These are phyloP conservation scores for Pythium coloratum DNA, from an alignment of 352 stramenopile genomes.

Conservation along the genomic window DNA sequence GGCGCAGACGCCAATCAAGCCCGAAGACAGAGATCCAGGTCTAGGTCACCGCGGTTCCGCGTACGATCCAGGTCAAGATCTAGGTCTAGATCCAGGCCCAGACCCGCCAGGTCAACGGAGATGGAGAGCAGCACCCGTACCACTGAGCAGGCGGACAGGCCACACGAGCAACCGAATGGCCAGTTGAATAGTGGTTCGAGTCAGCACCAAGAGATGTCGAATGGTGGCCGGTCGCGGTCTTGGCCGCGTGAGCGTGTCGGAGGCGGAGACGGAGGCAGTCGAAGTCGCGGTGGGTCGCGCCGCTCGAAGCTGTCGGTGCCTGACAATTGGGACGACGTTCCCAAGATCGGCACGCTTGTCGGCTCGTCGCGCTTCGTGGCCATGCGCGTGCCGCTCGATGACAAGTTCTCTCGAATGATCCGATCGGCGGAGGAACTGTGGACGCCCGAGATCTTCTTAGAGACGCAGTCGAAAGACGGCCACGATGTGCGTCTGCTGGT, in stretches of 20 bases:
- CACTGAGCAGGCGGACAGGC: neutral
- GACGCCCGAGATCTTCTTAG: slow-evolving; percentile 56
- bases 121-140: neutral
- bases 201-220: neutral
- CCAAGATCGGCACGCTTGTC: slow-evolving; percentile 69
- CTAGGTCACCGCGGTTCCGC: neutral
- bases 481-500: slow-evolving; percentile 69
- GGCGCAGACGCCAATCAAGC: neutral
- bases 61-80: slow-evolving; percentile 8
- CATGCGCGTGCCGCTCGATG: slow-evolving; percentile 71
- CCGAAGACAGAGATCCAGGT: slow-evolving; percentile 1
- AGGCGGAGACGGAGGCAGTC: neutral
- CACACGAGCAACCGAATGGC: neutral
- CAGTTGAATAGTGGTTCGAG: neutral
- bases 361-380: slow-evolving; percentile 56
- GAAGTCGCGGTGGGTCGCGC: neutral
- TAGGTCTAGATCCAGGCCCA: slow-evolving; percentile 9
- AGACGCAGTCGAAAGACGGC: slow-evolving; percentile 35
- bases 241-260: neutral
- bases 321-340: slow-evolving; percentile 80
- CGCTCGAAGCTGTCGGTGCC: slow-evolving; percentile 41
- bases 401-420: slow-evolving; percentile 57
- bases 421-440: slow-evolving; percentile 43
- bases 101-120: neutral
- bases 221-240: neutral